Evolutionary conservation across 192 early-diverging fungal genomes (phyloP), one percentile per base, ranked within the genome.

Genomic region (Helicostylum pulchrum): DNA sequence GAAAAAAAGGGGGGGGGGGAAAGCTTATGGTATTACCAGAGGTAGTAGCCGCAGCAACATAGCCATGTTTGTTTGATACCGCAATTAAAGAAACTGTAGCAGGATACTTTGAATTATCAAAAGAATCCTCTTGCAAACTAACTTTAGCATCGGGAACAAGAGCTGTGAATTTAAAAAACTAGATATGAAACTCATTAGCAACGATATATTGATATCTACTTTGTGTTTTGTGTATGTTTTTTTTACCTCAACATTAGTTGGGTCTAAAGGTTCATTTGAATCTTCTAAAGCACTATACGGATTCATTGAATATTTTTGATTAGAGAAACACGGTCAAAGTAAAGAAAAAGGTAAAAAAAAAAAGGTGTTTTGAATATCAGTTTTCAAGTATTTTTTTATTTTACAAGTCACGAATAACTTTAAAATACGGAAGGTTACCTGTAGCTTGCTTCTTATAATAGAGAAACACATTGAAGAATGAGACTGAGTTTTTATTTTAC

Each of bases 1-100:
- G 2, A 26, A 26, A 26, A 26, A 26, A 26, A 26, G 2, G 26
- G 26, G 26, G 26, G 26, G 26, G 26, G 26, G 26, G 26, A 20
- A 54, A 62, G 17, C 31, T 62, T 61, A 11, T 62, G 66, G 61
- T 64, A 23, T 44, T 77, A 85, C 88, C 88, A 59, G 75, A 61
- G 23, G 66, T 75, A 12, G 80, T 75, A 6, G 83, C 90, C 11
- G 86, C 90, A 12, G 88, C 80, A 54, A 88, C 83, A 53, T 84
- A 91, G 0, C 87, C 88, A 64, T 80, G 83, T n/a, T 48, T 80
- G 61, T 80, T 87, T 30, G 88, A 89, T 7, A 84, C 74, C 0
- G 68, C 83, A 48, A 91, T 76, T 14, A 90, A 66, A 23, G 76
- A 79, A 2, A 78, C 77, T 49, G 77, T 70, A 14, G 77, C 62